Conservation (phyloP, 108 stramenopile species). For the Aureococcus anophagefferens region DNA sequence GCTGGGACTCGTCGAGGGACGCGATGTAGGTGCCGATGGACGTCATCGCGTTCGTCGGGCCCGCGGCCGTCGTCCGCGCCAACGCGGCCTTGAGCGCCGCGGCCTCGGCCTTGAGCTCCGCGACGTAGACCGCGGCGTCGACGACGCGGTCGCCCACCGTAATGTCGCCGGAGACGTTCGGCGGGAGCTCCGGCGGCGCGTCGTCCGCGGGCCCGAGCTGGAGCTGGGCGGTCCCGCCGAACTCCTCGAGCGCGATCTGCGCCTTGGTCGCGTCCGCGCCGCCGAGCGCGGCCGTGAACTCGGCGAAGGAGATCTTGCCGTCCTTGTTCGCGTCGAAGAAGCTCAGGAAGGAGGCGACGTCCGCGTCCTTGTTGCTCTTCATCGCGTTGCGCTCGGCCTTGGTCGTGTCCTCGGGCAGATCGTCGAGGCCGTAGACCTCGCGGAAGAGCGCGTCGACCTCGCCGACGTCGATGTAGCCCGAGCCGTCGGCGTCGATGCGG, state of each 20-base stretch:
- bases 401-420: constrained; percentile 23
- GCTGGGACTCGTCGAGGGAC: constrained; percentile 53
- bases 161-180: constrained; percentile 45
- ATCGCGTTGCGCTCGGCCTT: constrained; percentile 57
- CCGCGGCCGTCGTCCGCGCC: background rate
- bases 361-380: constrained; percentile 28
- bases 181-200: constrained; percentile 16
- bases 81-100: constrained; percentile 52
- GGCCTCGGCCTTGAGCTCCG: constrained; percentile 63
- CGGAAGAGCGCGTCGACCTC: constrained; percentile 8
- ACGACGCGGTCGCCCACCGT: constrained; percentile 64
- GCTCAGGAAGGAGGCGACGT: constrained; percentile 61
- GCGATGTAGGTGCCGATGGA: constrained; percentile 65
- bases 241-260: constrained; percentile 15
- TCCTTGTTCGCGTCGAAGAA: constrained; percentile 77
- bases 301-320: constrained; percentile 32
- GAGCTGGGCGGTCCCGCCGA: constrained; percentile 38
- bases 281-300: background rate
- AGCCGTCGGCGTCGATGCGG: constrained; percentile 53
- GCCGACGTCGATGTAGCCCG: constrained; percentile 50
- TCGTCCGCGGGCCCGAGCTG: too few species aligned
- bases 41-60: constrained; percentile 16
- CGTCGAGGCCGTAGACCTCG: constrained; percentile 29
- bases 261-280: background rate
- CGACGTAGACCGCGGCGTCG: constrained; percentile 71